A percentile compares a stretch with the other conserved stretches of the same genome.
Evolutionary conservation across 2,329 filamentous ascomycete genomes (phyloP).

Genomic region (Talaromyces sp.): DNA sequence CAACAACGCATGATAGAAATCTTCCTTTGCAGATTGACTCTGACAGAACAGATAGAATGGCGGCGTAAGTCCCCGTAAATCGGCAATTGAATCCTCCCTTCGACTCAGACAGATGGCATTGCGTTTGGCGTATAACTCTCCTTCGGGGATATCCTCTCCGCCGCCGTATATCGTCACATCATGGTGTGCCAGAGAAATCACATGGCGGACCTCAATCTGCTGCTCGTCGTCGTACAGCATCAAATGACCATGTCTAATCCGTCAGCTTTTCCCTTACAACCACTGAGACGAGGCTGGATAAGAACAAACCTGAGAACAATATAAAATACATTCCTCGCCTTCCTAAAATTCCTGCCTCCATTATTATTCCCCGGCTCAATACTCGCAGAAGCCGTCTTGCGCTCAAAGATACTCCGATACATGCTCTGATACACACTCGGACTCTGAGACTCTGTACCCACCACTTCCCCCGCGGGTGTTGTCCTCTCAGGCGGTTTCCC

Average conservation of each 20-base stretch:
- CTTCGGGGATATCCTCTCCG: slow-evolving; percentile 74
- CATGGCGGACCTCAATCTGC: slow-evolving; percentile 92
- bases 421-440: slow-evolving; percentile 97
- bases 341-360: slow-evolving; percentile 47
- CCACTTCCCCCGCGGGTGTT: slow-evolving; percentile 73
- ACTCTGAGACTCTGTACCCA: slow-evolving; percentile 67
- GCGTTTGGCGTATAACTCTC: slow-evolving; percentile 91
- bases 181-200: slow-evolving; percentile 88
- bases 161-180: slow-evolving; percentile 77
- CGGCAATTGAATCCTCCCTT: slow-evolving; percentile 52
- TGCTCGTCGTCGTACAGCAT: slow-evolving; percentile 98
- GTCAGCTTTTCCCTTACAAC: neutral
- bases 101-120: slow-evolving; percentile 82
- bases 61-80: slow-evolving; percentile 61
- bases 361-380: slow-evolving; percentile 47
- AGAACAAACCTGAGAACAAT: slow-evolving; percentile 72
- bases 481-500: slow-evolving; percentile 85
- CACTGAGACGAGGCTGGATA: too few relatives aligned
- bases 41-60: slow-evolving; percentile 95
- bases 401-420: slow-evolving; percentile 93
- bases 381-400: slow-evolving; percentile 60
- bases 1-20: slow-evolving; percentile 93
- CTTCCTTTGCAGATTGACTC: slow-evolving; percentile 93
- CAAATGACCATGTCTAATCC: slow-evolving; percentile 77
- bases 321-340: slow-evolving; percentile 85